Evolutionary conservation across 106 monocot species (phyloP).

Genomic region (Apostasia ramifera): DNA sequence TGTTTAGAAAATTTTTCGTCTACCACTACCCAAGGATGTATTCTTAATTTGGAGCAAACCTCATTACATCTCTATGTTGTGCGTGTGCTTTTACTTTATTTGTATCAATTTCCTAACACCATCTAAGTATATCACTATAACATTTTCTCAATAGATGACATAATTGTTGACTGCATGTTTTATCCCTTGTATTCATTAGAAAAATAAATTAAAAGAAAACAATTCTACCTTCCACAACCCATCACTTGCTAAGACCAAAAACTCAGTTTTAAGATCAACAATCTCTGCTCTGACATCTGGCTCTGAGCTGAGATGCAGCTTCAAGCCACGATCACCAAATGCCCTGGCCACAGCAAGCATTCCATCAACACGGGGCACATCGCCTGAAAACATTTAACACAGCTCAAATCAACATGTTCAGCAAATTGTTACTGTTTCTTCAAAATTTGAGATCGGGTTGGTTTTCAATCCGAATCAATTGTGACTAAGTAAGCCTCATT

Average conservation of each 20-base stretch:
- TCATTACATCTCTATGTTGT: no score
- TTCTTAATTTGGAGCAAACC: no score
- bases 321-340: conserved; percentile 82
- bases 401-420: no score
- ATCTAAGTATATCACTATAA: neutral
- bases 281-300: conserved; percentile 38
- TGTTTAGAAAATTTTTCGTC: no score
- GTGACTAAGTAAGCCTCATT: no score
- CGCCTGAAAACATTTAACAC: conserved; percentile 32
- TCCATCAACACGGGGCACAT: conserved; percentile 89
- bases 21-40: no score
- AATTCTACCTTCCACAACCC: conserved; percentile 80
- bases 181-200: neutral
- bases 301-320: conserved; percentile 74
- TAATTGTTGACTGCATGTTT: neutral
- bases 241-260: conserved; percentile 82
- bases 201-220: neutral
- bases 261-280: conserved; percentile 46
- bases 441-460: no score
- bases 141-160: neutral
- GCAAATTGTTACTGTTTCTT: no score
- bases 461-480: no score
- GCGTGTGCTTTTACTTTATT: neutral
- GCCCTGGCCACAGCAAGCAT: conserved; percentile 84
- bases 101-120: no score